Evolutionary conservation across 169 alveolate genomes (phyloP), one percentile per base, ranked within the genome.

Genomic region (Eimeria falciformis): DNA sequence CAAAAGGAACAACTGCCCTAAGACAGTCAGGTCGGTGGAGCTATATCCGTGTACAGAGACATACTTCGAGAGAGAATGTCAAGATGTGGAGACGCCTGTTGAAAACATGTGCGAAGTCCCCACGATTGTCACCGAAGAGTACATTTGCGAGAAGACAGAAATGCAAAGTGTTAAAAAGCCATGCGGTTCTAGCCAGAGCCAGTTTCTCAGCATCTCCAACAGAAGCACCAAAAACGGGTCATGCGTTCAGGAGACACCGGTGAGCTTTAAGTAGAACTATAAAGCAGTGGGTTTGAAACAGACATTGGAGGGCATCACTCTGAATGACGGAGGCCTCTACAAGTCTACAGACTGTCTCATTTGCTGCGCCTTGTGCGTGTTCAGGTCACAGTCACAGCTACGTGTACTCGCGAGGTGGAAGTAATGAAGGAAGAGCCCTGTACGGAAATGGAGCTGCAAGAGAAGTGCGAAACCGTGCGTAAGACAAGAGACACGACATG

Each of bases 161-260:
- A 29, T 37, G 23, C 17, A 53, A 3, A n/a, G 5, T 4, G 7
- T 69, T 11, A 27, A 69, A 47, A 69, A 37, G 25, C 53, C 81
- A 25, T 69, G 81, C 37, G 81, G 81, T 18, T 62, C 25, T 12
- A 37, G 81, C 29, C 81, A 69, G 14, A 23, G 55, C 17, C 21
- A n/a, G 65, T n/a, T n/a, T 18, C 25, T 17, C 65, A 53, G 25
- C 65, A 9, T 6, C 65, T 53, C 25, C 65, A 5, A n/a, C 65
- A 4, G 40, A 23, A 65, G 12, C 75, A 17, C 18, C 75, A 65
- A 17, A 23, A 23, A 17, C 27, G 43, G 40, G 75, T 11, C 18
- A n/a, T 69, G 81, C 47, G 81, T 5, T 25, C 29, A 69, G 25
- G 81, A 69, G 37, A 14, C 81, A n/a, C 21, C 81, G 27, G 81